Base-by-base conservation (phyloP, 2,329 filamentous ascomycete genomes). In the Pestalotiopsis sp. region DNA sequence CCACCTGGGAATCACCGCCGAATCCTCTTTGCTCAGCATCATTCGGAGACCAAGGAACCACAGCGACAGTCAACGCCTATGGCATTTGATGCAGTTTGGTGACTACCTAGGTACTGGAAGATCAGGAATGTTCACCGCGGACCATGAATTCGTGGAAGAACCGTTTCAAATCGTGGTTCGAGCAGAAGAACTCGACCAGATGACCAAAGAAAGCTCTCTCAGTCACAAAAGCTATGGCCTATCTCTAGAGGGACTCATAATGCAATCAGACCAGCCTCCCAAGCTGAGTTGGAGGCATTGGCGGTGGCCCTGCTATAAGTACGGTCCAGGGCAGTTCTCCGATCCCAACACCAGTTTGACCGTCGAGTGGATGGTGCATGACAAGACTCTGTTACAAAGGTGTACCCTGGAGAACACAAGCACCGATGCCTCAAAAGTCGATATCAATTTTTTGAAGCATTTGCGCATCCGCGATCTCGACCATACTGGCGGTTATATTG, bases 21-120 rank as follows among this genome's bases (percentile, higher is more conserved):
- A 59, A 59, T 36, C 57, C 4, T 7, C 23, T 36, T 17, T 59
- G 57, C 57, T 27, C 12, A 3, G 4, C 60, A 3, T 66, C 68
- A 2, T 69, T 70, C 14, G 68, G 70, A 0, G 68, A 71, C 20
- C 23, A 59, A 4, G 70, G 70, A 6, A 71, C 66, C 4, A 71
- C 67, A 17, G 70, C 68, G 14, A 62, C 45, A 14, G 70, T 71
- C 20, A 69, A 67, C 13, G 59, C 58, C 4, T 67, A 67, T 31
- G 70, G 70, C 3, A 39, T 68, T 1, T 69, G 4, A 68, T 71
- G 63, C 70, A 71, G 20, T 71, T 71, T 36, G 64, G 67, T 14
- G 59, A 27, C 39, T 68, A 67, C 5, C 13, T 66, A 4, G 68
- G 58, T 6, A 27, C 20, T 1, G 68, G 68, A 7, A 17, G 63